Conservation (phyloP, 805 yeast species). For the Isabelozyma rhagii region DNA sequence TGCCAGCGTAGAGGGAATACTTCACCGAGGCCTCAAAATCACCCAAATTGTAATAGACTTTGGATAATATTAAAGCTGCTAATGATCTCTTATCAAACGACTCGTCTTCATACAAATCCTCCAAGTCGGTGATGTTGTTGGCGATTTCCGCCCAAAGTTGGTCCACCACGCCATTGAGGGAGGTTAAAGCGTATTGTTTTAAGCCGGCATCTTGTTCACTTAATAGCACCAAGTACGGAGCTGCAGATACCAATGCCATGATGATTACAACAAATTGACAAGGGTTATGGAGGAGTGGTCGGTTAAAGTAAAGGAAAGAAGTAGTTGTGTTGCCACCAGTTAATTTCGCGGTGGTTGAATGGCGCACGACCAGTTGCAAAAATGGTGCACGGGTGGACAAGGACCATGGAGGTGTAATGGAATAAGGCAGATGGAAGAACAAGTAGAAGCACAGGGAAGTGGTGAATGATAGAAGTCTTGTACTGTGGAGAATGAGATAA, state of each 20-base stretch:
- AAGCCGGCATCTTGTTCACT: slow-evolving; percentile 76
- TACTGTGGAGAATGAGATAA: too few species aligned
- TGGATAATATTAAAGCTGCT: slow-evolving; percentile 91
- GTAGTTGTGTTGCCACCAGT: neutral
- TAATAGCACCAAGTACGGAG: slow-evolving; percentile 86
- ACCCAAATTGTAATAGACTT: slow-evolving; percentile 86
- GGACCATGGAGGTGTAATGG: neutral
- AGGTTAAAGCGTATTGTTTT: slow-evolving; percentile 79
- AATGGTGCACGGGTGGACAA: neutral
- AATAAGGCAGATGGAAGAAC: neutral
- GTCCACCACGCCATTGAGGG: slow-evolving; percentile 79
- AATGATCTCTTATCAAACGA: slow-evolving; percentile 70
- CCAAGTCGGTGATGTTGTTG: slow-evolving; percentile 81
- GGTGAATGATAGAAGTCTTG: too few species aligned
- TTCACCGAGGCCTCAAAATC: slow-evolving; percentile 89
- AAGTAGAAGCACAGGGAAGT: neutral
- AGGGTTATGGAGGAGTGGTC: neutral
- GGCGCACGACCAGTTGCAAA: neutral
- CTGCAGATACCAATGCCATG: slow-evolving; percentile 77
- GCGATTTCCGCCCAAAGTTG: slow-evolving; percentile 98
- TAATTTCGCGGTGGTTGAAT: neutral
- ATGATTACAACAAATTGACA: neutral
- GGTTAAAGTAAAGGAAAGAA: neutral
- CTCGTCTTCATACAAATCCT: slow-evolving; percentile 85
- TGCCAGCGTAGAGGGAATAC: slow-evolving; percentile 82